Evolutionary conservation across 139 green algal genomes (phyloP).

Genomic region (Chlamydomonas urium): DNA sequence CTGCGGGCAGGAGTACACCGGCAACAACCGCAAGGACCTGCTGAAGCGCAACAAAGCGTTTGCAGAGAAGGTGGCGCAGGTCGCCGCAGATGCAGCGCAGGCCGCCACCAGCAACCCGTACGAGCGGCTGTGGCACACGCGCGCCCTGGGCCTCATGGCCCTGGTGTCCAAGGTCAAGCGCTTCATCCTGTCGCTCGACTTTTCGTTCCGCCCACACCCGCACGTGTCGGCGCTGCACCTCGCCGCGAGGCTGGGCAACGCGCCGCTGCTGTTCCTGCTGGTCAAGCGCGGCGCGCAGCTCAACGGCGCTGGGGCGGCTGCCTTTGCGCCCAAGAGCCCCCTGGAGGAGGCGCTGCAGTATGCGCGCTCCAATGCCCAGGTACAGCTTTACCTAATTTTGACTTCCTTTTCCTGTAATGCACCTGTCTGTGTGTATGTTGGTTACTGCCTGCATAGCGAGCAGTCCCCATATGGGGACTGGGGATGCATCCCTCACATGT

Average conservation of each 20-base stretch:
- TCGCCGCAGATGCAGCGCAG: background rate
- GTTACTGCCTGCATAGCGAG: too few species aligned
- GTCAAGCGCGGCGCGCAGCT: constrained; percentile 15
- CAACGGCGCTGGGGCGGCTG: constrained; percentile 21
- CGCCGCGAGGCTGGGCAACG: constrained; percentile 26
- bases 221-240: constrained; percentile 38
- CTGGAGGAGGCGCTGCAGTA: constrained; percentile 22
- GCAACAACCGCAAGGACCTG: constrained; percentile 2
- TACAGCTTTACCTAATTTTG: too few species aligned
- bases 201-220: constrained; percentile 23
- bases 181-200: constrained; percentile 25
- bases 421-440: too few species aligned
- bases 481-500: too few species aligned
- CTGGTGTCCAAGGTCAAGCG: constrained; percentile 7
- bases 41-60: constrained; percentile 2
- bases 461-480: too few species aligned
- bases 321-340: constrained; percentile 24
- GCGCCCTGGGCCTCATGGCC: background rate
- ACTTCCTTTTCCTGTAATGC: too few species aligned
- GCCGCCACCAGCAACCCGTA: constrained; percentile 14
- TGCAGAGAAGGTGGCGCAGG: background rate
- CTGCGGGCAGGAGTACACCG: constrained; percentile 16
- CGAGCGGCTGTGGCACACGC: constrained; percentile 9
- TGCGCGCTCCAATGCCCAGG: constrained; percentile 12
- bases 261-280: constrained; percentile 16